Percentiles rank a stretch among this genome's conserved stretches.
phyloP scores from a whole-genome alignment of 2,329 filamentous ascomycete species.

The Monosporascus sp. region DNA sequence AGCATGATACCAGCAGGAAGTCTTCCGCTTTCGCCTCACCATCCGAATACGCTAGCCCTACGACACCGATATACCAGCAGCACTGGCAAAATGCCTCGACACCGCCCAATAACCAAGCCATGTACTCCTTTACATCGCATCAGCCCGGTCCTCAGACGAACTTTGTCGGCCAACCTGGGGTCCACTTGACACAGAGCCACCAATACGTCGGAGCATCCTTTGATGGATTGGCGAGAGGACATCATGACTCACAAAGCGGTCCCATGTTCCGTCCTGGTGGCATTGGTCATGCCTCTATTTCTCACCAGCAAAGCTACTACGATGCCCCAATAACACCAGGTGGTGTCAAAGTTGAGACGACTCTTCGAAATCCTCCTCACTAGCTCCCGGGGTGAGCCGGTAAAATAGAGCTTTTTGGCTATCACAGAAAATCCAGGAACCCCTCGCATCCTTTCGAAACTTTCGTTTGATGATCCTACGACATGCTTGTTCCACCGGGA shows the following conservation, averaged over 20 bases:
- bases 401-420: background rate
- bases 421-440: background rate
- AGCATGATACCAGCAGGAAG: constrained; percentile 41
- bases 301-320: constrained; percentile 9
- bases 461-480: background rate
- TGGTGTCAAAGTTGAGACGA: background rate
- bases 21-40: constrained; percentile 37
- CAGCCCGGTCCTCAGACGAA: constrained; percentile 21
- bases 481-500: background rate
- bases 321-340: background rate
- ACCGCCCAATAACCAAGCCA: constrained; percentile 32
- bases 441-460: background rate
- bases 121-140: constrained; percentile 42
- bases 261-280: constrained; percentile 19
- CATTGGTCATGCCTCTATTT: constrained; percentile 10
- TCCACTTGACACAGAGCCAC: constrained; percentile 19
- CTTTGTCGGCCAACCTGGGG: constrained; percentile 23
- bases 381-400: background rate
- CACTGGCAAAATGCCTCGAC: constrained; percentile 41
- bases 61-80: constrained; percentile 34
- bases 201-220: constrained; percentile 21
- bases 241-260: constrained; percentile 19
- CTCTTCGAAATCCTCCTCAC: background rate
- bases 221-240: constrained; percentile 23
- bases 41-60: constrained; percentile 39